Conservation (phyloP, 78 protist genomes). For the Dictyostelium brefeldianum region DNA sequence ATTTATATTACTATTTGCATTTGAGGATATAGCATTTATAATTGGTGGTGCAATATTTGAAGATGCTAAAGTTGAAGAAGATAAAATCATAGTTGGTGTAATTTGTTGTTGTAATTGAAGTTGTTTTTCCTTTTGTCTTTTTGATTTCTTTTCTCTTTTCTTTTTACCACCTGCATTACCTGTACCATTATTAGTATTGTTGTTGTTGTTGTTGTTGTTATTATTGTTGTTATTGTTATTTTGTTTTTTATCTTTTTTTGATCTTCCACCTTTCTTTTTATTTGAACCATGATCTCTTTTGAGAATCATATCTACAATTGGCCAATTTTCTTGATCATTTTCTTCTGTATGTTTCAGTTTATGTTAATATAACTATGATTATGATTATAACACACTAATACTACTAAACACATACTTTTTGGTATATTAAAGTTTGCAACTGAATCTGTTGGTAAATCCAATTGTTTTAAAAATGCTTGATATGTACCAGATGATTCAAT, state of each 20-base stretch:
- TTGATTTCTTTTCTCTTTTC: conserved; percentile 5
- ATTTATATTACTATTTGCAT: neutral
- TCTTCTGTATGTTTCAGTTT: neutral
- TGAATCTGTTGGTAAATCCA: conserved; percentile 44
- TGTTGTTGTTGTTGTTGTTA: neutral
- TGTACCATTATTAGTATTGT: neutral
- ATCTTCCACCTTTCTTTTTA: neutral
- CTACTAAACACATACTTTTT: neutral
- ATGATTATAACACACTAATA: too few relatives aligned
- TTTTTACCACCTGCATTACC: neutral
- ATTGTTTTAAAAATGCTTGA: conserved; percentile 38
- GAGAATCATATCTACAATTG: neutral
- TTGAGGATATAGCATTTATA: neutral
- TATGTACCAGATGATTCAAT: conserved; percentile 52
- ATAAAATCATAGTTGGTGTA: neutral
- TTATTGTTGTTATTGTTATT: neutral
- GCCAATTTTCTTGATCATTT: neutral
- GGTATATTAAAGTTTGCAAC: conserved; percentile 14
- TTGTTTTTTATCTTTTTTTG: neutral
- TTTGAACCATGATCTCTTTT: neutral
- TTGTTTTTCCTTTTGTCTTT: conserved; percentile 7
- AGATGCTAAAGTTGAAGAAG: neutral
- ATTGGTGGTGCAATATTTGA: neutral
- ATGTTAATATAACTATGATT: neutral
- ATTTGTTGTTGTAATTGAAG: conserved; percentile 12